phyloP scores from a whole-genome alignment of 2,329 filamentous ascomycete genomes.

The Trichoderma atroviride region DNA sequence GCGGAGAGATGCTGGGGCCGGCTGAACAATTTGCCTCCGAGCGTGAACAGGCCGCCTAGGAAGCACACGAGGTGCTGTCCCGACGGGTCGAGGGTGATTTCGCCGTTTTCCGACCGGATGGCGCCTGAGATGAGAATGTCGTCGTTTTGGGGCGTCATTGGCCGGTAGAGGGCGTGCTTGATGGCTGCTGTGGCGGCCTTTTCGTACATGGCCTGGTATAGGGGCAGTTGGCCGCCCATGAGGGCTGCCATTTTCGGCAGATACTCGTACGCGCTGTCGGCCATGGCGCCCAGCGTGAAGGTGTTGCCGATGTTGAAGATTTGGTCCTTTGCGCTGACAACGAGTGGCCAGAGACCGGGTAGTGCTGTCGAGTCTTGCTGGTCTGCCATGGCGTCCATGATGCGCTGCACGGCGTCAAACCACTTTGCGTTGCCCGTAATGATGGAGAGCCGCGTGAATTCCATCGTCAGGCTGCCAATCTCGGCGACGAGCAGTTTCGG shows the following conservation, averaged over 20 bases:
- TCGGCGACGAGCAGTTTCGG: slow-evolving; percentile 54
- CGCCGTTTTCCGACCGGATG: slow-evolving; percentile 47
- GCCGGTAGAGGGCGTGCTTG: slow-evolving; percentile 68
- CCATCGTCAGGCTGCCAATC: slow-evolving; percentile 68
- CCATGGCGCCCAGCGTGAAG: slow-evolving; percentile 55
- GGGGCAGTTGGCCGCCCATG: slow-evolving; percentile 59
- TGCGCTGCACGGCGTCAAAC: slow-evolving; percentile 71
- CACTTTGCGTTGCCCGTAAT: slow-evolving; percentile 70
- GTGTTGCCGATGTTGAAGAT: slow-evolving; percentile 42
- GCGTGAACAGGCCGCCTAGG: slow-evolving; percentile 65
- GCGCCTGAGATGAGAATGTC: slow-evolving; percentile 67
- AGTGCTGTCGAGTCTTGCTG: slow-evolving; percentile 68
- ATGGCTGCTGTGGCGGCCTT: slow-evolving; percentile 61
- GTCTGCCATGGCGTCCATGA: slow-evolving; percentile 67
- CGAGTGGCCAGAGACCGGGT: slow-evolving; percentile 73
- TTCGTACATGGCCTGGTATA: slow-evolving; percentile 68
- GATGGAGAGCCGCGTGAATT: slow-evolving; percentile 72
- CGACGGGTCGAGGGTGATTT: slow-evolving; percentile 47
- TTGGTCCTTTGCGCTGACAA: slow-evolving; percentile 60
- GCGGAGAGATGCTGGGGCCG: slow-evolving; percentile 49
- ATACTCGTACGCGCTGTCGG: slow-evolving; percentile 63
- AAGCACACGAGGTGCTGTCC: slow-evolving; percentile 65
- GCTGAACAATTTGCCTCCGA: slow-evolving; percentile 61
- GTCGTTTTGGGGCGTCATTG: slow-evolving; percentile 61
- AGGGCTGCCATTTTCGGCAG: slow-evolving; percentile 65